These are phyloP conservation scores for Starmera stellimalicola DNA, from an alignment of 1,139 yeast species.

Conservation along the genomic window DNA sequence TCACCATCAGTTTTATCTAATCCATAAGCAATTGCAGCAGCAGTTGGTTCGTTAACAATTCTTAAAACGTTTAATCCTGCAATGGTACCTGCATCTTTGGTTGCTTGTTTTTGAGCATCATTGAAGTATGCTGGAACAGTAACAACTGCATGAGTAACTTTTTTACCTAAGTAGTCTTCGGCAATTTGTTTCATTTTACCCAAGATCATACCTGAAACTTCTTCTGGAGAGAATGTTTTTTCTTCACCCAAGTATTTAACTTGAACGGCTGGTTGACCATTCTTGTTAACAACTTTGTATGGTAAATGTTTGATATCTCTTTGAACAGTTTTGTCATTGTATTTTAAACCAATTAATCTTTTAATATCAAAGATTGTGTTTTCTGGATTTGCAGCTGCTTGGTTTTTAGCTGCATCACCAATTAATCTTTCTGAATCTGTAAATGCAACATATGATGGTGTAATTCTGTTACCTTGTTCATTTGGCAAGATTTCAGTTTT, in stretches of 20 bases:
- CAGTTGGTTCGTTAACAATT: constrained; percentile 98
- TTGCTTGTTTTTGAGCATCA: constrained; percentile 98
- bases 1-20: constrained; percentile 84
- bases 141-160: constrained; percentile 92
- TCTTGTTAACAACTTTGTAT: constrained; percentile 80
- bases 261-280: constrained; percentile 89
- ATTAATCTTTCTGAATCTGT: constrained; percentile 95
- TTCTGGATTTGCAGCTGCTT: constrained; percentile 95
- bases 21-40: constrained; percentile 99
- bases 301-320: constrained; percentile 97
- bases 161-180: constrained; percentile 88
- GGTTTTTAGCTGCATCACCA: constrained; percentile 99
- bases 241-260: constrained; percentile 90
- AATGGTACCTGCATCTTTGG: constrained; percentile 98
- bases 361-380: constrained; percentile 98
- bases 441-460: constrained; percentile 98
- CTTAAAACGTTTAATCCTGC: constrained; percentile 96
- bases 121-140: constrained; percentile 99
- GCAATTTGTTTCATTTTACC: constrained; percentile 99
- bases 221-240: constrained; percentile 95
- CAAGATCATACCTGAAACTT: constrained; percentile 94
- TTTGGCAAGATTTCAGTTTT: constrained; percentile 93
- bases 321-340: constrained; percentile 84
- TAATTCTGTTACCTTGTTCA: constrained; percentile 99
- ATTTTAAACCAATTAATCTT: constrained; percentile 97